Evolutionary conservation across 352 stramenopile genomes (phyloP), one percentile per base, ranked within the genome.

Genomic region (Phytopythium mirpurense): DNA sequence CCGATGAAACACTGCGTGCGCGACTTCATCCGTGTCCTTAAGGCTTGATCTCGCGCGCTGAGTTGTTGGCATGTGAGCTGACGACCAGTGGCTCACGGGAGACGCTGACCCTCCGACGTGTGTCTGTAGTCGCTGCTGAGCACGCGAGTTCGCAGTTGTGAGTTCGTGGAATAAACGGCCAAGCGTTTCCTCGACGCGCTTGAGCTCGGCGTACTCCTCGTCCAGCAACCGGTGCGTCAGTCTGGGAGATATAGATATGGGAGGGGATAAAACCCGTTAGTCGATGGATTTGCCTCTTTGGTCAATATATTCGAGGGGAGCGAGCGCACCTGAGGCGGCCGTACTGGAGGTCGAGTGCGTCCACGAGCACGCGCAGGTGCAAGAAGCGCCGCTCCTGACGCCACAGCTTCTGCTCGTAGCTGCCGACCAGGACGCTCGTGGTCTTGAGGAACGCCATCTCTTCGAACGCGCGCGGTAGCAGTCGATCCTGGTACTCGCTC

Each of bases 341-440:
- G 24, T 75, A 57, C 41, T 78, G 69, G 24, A 70, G 59, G 24
- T 75, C 63, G 23, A 78, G 63, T 7, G 53, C 58, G 37, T 75
- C 66, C 4, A 78, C 50, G 11, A 73, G 43, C 19, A 34, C 31
- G 5, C 56, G 57, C 3, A 78, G 40, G 43, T 71, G 53, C 19
- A 78, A 29, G 31, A 75, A 78, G 7, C 66, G 69, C 21, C 72
- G 46, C 45, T 78, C 66, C 37, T 78, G 69, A 0, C 69, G 59
- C 69, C 69, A 78, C 2, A 78, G 36, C 37, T 78, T 78, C 18
- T 75, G 65, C 44, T 78, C 69, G 42, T 78, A 78, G 63, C 60
- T 78, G 12, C 68, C 53, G 19, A 78, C 46, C 2, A 78, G 47
- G 12, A 78, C 64, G 11, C 46, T 71, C 19, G 69, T 75, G 2